Base-by-base conservation (phyloP, 148 eudicot genomes). In the Drosera capensis region DNA sequence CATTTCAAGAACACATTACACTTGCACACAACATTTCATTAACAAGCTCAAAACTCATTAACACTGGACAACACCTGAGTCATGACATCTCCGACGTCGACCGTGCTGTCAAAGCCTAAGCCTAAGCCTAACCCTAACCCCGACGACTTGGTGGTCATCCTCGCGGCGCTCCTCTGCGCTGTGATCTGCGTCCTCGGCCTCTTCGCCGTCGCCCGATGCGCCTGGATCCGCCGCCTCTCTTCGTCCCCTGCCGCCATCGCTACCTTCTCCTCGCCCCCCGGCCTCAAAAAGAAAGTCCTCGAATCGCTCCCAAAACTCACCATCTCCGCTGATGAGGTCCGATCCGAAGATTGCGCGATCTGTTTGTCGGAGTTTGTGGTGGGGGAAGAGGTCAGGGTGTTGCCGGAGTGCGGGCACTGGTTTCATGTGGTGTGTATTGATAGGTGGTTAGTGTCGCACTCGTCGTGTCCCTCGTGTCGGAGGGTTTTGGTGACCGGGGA, bases 381-480 rank as follows among this genome's bases (percentile, higher is more conserved):
- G 31, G 31, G 9, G 4, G 31, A 28, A 28, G 6, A 28, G 31
- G 6, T 28, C 31, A 28, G 31, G 31, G 31, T 28, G 6, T 28
- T 28, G 31, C 31, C 31, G 9, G 9, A 28, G 9, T 28, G 31
- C 31, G 31, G 9, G 31, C 31, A 28, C 9, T 28, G 31, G 31
- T 28, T 28, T 9, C 31, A 28, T 28, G 31, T 9, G 6, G 31
- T 3, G 4, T 28, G 31, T 28, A 28, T 28, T 9, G 31, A 28
- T 28, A 4, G 9, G 31, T 28, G 31, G 31, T 9, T 28, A 2
- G 79, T 70, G 34, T 73, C 81, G 20, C 94, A 79, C 64, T 73
- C 84, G 0, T 79, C 94, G 0, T 83, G 94, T 21, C 94, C 94
- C 12, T 83, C 88, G 14, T 83, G 94, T 34, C 73, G 94, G 2